A percentile compares a stretch with the other conserved stretches of the same genome.
phyloP scores from a whole-genome alignment of 768 basidiomycete genomes.

The Rhodocollybia butyracea region DNA sequence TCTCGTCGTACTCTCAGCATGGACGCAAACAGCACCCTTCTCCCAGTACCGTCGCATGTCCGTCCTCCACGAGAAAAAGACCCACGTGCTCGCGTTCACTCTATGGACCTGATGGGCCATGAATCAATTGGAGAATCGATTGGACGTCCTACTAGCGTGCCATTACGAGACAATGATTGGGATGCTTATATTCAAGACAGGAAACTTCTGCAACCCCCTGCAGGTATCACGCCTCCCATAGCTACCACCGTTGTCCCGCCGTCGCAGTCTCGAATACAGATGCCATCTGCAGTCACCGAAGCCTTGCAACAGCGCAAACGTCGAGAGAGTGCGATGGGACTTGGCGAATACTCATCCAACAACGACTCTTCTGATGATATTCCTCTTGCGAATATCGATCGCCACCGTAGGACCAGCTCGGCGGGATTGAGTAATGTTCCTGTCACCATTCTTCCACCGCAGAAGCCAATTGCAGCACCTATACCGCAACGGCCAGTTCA shows the following conservation, averaged over 20 bases:
- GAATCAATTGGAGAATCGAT: constrained; percentile 50
- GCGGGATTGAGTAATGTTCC: constrained; percentile 28
- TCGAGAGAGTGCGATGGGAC: constrained; percentile 65
- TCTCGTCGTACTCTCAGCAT: constrained; percentile 68
- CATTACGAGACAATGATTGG: constrained; percentile 80
- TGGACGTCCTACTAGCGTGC: constrained; percentile 67
- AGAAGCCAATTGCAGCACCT: constrained; percentile 40
- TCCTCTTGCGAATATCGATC: constrained; percentile 35
- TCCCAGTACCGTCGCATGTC: constrained; percentile 49
- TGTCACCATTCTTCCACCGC: constrained; percentile 47
- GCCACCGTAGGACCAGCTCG: constrained; percentile 24
- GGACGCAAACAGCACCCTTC: constrained; percentile 54
- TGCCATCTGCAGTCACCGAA: constrained; percentile 72
- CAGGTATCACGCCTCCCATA: constrained; percentile 79
- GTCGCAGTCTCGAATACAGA: constrained; percentile 40
- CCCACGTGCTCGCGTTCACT: constrained; percentile 66
- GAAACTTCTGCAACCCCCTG: constrained; percentile 79
- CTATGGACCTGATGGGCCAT: constrained; percentile 63
- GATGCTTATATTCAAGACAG: constrained; percentile 83
- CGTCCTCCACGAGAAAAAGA: constrained; percentile 69
- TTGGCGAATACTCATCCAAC: constrained; percentile 30
- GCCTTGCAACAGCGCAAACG: constrained; percentile 69
- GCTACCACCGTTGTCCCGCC: constrained; percentile 46
- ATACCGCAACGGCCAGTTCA: constrained; percentile 47
- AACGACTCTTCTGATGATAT: constrained; percentile 47